Evolutionary conservation across 371 early-diverging fungal genomes (phyloP).

Genomic region (Entomophthora muscae): DNA sequence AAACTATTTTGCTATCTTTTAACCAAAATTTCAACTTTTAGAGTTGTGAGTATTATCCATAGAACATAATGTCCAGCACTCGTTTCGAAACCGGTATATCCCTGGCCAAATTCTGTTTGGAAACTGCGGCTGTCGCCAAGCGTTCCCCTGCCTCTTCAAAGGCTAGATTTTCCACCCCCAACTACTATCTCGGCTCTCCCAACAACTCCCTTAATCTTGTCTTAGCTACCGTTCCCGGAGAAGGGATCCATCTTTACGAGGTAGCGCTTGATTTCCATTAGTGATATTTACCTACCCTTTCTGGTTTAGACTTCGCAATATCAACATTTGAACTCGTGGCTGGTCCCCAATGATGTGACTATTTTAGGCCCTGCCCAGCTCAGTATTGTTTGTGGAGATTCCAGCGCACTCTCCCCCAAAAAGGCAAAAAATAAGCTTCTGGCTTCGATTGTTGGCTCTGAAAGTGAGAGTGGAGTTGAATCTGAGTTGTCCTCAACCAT

Average conservation of each 20-base stretch:
- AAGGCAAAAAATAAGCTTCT: background rate
- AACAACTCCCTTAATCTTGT: background rate
- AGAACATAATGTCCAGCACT: background rate
- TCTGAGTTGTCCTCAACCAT: constrained; percentile 3
- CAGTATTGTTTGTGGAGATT: background rate
- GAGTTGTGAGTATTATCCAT: too few species aligned
- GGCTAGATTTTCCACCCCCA: background rate
- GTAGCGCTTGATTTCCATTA: background rate
- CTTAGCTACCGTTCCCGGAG: constrained; percentile 1
- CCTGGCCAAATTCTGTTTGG: background rate
- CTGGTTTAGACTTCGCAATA: background rate
- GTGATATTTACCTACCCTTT: background rate
- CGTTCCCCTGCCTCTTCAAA: background rate
- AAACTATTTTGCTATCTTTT: too few species aligned
- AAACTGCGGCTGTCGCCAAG: background rate
- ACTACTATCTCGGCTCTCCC: background rate
- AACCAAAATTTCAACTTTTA: too few species aligned
- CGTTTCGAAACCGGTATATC: background rate
- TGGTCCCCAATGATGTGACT: background rate
- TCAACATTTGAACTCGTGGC: constrained; percentile 5
- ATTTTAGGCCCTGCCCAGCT: background rate
- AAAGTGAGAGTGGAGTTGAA: constrained; percentile 6
- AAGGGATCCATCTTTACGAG: constrained; percentile 8
- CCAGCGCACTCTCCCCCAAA: background rate
- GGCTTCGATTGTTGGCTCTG: background rate